Evolutionary conservation across 768 basidiomycete genomes (phyloP).

Genomic region (Panellus pusillus): DNA sequence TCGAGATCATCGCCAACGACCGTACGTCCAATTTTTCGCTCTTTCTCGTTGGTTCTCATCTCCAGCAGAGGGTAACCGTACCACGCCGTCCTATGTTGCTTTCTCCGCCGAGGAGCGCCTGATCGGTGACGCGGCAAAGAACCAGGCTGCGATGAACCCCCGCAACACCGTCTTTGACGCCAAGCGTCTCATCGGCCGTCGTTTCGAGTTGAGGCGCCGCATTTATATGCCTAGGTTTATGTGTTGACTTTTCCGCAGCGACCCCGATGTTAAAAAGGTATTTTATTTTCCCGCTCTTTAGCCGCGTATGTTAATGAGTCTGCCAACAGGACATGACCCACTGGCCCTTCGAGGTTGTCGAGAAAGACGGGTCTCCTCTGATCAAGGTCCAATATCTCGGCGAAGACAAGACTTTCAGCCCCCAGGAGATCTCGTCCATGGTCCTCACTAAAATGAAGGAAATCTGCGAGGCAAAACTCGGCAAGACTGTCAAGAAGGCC

Average conservation of each 20-base stretch:
- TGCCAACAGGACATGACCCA: constrained; percentile 78
- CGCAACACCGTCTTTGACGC: constrained; percentile 99
- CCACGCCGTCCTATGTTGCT: constrained; percentile 98
- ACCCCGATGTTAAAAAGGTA: constrained; percentile 93
- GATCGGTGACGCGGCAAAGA: constrained; percentile 98
- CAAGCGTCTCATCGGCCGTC: constrained; percentile 97
- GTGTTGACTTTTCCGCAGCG: constrained; percentile 42
- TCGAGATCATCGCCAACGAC: constrained; percentile 98
- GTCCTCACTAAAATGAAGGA: constrained; percentile 99
- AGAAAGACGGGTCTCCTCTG: constrained; percentile 95
- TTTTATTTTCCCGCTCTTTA: constrained; percentile 20
- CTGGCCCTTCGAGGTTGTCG: constrained; percentile 97
- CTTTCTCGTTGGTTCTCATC: constrained; percentile 7
- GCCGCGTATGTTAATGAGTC: constrained; percentile 8
- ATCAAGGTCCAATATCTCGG: constrained; percentile 95
- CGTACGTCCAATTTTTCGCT: constrained; percentile 51
- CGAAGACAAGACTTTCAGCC: constrained; percentile 95
- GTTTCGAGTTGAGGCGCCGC: constrained; percentile 67
- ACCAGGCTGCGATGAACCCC: constrained; percentile 99
- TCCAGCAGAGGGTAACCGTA: constrained; percentile 89
- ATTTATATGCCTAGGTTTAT: neutral
- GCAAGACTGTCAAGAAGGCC: constrained; percentile 97
- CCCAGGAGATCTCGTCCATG: constrained; percentile 99
- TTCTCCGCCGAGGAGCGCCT: constrained; percentile 95
- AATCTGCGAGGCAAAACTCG: constrained; percentile 98